phyloP scores from a whole-genome alignment of 305 asterid species.

The Solanum aculeatissimum region DNA sequence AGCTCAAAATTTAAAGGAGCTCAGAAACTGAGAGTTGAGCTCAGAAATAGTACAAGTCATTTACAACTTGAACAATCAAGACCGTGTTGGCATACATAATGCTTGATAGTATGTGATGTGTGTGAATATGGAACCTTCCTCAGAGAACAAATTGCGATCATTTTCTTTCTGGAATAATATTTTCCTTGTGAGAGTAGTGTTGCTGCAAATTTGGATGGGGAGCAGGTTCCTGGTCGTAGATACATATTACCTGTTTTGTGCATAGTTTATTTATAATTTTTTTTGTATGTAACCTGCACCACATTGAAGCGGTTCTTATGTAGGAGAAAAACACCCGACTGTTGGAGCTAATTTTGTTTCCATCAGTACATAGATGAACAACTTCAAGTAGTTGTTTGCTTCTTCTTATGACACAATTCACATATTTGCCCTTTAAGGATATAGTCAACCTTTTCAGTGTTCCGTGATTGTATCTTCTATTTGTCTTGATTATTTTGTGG shows the following conservation, averaged over 20 bases:
- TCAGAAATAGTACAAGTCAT: neutral
- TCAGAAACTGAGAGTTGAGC: neutral
- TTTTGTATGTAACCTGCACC: neutral
- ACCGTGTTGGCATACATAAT: neutral
- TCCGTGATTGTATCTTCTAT: neutral
- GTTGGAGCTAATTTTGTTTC: neutral
- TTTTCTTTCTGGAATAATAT: neutral
- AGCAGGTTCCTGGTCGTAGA: neutral
- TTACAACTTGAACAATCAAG: neutral
- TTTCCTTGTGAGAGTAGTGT: neutral
- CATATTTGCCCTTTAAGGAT: neutral
- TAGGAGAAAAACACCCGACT: neutral
- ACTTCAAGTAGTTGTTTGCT: neutral
- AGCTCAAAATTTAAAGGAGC: neutral
- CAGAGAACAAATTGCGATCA: neutral
- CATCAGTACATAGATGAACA: neutral
- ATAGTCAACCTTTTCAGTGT: neutral
- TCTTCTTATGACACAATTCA: neutral
- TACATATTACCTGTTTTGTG: neutral
- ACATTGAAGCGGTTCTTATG: neutral
- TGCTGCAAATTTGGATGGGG: neutral
- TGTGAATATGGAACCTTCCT: neutral
- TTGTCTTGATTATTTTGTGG: neutral
- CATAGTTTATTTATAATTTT: neutral
- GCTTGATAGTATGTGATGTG: neutral